Percentiles rank a stretch among this genome's conserved stretches.
Conservation (phyloP, 2,329 filamentous ascomycete genomes). For the Neurospora sp. region DNA sequence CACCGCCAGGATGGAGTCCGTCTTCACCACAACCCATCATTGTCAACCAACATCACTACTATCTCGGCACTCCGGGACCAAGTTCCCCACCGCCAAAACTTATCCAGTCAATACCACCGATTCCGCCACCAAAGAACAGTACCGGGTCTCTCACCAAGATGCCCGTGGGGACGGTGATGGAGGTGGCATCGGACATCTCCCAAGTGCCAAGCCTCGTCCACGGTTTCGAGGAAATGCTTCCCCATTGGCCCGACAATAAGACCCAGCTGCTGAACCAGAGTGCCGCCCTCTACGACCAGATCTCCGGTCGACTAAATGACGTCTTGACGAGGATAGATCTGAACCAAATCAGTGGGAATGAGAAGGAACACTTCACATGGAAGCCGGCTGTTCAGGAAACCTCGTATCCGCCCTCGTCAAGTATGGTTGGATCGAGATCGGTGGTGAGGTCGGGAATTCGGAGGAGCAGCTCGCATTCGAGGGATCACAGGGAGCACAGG, state of each 20-base stretch:
- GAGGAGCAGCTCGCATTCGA: conserved; percentile 16
- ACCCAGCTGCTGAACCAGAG: conserved; percentile 36
- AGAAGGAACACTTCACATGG: conserved; percentile 43
- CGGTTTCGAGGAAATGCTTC: conserved; percentile 33
- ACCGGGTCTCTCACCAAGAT: conserved; percentile 24
- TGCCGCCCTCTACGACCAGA: conserved; percentile 44
- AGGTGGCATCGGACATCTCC: conserved; percentile 32
- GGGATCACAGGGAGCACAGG: conserved; percentile 23
- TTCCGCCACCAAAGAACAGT: conserved; percentile 6
- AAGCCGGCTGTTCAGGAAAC: conserved; percentile 14
- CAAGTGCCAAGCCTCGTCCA: conserved; percentile 23
- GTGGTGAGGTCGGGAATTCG: conserved; percentile 6
- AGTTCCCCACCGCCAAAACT: conserved; percentile 8
- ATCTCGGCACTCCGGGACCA: conserved; percentile 23
- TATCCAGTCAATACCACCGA: conserved; percentile 4
- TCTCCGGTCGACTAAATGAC: conserved; percentile 53
- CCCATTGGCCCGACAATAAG: conserved; percentile 31
- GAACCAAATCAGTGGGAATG: conserved; percentile 42
- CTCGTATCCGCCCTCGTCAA: conserved; percentile 1
- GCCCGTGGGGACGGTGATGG: conserved; percentile 29
- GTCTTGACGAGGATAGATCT: conserved; percentile 64
- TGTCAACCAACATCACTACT: conserved; percentile 44
- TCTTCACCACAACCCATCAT: conserved; percentile 28
- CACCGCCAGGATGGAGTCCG: conserved; percentile 17
- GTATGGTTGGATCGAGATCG: not conserved